Conservation (phyloP, 331 rosid genomes). For the Quercus lobata region DNA sequence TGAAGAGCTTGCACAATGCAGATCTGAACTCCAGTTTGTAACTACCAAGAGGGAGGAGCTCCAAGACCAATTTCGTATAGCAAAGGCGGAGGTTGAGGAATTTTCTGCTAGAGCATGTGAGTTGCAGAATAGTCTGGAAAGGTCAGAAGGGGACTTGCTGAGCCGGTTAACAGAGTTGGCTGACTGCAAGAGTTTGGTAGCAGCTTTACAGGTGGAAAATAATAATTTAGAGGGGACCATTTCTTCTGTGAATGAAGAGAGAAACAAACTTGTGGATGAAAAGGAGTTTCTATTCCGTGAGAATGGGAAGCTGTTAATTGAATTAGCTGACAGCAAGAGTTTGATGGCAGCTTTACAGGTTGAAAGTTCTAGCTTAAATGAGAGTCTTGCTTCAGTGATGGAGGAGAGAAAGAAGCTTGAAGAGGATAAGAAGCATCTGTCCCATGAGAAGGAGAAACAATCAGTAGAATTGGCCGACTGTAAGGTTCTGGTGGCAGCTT, state of each 20-base stretch:
- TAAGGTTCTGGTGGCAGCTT: conserved; percentile 46
- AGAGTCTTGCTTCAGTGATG: conserved; percentile 42
- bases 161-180: conserved; percentile 60
- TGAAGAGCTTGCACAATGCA: conserved; percentile 67
- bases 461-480: conserved; percentile 42
- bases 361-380: conserved; percentile 52
- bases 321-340: conserved; percentile 38
- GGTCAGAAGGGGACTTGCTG: conserved; percentile 46
- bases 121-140: conserved; percentile 52
- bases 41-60: conserved; percentile 52
- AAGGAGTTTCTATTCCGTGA: conserved; percentile 45
- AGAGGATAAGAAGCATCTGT: conserved; percentile 48
- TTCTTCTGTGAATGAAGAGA: conserved; percentile 43
- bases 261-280: conserved; percentile 47
- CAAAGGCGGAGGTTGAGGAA: conserved; percentile 51
- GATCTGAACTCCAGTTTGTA: conserved; percentile 47
- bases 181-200: conserved; percentile 56
- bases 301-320: conserved; percentile 57
- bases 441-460: conserved; percentile 46
- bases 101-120: conserved; percentile 53
- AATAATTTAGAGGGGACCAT: conserved; percentile 45
- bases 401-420: conserved; percentile 47
- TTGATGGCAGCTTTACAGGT: conserved; percentile 43
- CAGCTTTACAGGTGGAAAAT: conserved; percentile 59
- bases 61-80: conserved; percentile 36